Evolutionary conservation across 2,329 filamentous ascomycete species (phyloP).

Genomic region (Ophiostoma ips): DNA sequence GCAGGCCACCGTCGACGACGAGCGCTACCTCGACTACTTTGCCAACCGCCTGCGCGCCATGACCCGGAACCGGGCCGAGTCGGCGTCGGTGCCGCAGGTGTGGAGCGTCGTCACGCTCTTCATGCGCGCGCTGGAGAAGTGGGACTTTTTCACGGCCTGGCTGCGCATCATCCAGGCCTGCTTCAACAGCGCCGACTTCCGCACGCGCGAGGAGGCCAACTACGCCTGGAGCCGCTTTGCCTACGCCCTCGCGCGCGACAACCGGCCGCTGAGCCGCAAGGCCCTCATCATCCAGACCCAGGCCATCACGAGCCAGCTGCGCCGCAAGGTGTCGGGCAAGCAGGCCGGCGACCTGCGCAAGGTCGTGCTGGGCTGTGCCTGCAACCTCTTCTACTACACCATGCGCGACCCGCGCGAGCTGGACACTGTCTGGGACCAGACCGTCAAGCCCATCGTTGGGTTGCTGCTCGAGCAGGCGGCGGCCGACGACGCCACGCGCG

Average conservation of each 20-base stretch:
- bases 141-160: constrained; percentile 64
- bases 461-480: constrained; percentile 35
- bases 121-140: constrained; percentile 54
- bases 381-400: constrained; percentile 70
- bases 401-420: constrained; percentile 54
- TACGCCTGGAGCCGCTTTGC: constrained; percentile 76
- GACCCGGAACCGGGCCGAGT: constrained; percentile 48
- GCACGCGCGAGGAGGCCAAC: constrained; percentile 63
- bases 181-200: constrained; percentile 64
- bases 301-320: constrained; percentile 53
- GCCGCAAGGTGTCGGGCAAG: constrained; percentile 45
- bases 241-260: constrained; percentile 55
- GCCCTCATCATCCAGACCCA: constrained; percentile 38
- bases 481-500: constrained; percentile 18
- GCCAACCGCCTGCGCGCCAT: constrained; percentile 53
- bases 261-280: constrained; percentile 43
- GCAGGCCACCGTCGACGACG: constrained; percentile 41
- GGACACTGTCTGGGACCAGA: constrained; percentile 66
- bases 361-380: constrained; percentile 53
- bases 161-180: constrained; percentile 66
- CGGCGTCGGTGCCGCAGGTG: constrained; percentile 63
- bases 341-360: constrained; percentile 43
- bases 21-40: constrained; percentile 56
- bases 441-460: constrained; percentile 50
- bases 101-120: constrained; percentile 77